These are phyloP conservation scores for Ophiostoma piceae DNA, from an alignment of 2,329 filamentous ascomycete genomes.

Conservation along the genomic window DNA sequence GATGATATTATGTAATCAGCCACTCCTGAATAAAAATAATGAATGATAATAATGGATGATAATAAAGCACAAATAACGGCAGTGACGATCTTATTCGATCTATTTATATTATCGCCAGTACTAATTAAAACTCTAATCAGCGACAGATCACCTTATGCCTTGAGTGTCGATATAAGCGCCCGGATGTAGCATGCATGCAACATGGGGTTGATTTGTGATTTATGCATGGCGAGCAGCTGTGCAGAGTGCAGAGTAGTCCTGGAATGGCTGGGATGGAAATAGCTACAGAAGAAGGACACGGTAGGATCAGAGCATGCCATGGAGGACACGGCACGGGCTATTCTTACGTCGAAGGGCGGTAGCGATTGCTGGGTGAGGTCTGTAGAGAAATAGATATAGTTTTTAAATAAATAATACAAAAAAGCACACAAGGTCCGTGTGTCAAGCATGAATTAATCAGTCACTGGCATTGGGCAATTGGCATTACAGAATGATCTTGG, in stretches of 20 bases:
- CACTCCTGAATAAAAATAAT: too few species aligned
- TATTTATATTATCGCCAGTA: not conserved
- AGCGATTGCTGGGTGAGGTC: not conserved
- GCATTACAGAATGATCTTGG: not conserved
- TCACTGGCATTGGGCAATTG: not conserved
- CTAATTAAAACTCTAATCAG: not conserved
- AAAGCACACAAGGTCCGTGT: not conserved
- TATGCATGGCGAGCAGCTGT: not conserved
- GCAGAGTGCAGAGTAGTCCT: not conserved
- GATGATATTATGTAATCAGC: not conserved
- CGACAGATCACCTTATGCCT: not conserved
- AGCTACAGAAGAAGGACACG: not conserved
- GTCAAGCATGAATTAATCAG: not conserved
- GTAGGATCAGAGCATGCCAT: not conserved
- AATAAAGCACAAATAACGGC: not conserved
- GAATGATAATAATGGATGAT: too few species aligned
- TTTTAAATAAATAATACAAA: not conserved
- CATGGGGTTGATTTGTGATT: constrained; percentile 3
- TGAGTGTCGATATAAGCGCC: constrained; percentile 7
- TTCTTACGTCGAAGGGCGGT: not conserved
- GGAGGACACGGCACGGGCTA: not conserved
- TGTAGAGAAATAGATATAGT: not conserved
- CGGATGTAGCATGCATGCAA: constrained; percentile 10
- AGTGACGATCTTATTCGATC: not conserved
- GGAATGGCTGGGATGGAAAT: not conserved